Evolutionary conservation across 2,329 filamentous ascomycete genomes (phyloP).

Genomic region (Stachybotrys echinatus): DNA sequence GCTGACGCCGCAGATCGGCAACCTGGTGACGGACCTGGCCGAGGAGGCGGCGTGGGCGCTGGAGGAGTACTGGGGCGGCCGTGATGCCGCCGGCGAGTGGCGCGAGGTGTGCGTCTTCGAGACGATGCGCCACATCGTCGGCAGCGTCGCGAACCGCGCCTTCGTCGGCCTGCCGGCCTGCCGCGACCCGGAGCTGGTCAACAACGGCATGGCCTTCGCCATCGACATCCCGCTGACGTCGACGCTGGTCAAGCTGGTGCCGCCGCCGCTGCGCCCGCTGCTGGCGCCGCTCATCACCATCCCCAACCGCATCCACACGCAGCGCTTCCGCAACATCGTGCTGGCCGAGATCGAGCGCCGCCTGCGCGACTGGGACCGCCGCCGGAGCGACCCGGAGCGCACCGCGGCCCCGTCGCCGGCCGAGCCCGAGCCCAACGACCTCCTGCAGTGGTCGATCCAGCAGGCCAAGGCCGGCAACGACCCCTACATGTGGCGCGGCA

Average conservation of each 20-base stretch:
- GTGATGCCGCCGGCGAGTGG: neutral
- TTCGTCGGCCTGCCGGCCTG: slow-evolving; percentile 2
- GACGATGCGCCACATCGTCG: slow-evolving; percentile 5
- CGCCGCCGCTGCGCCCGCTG: neutral
- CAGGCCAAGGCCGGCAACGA: slow-evolving; percentile 10
- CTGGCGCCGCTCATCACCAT: neutral
- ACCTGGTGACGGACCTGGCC: neutral
- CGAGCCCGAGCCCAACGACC: slow-evolving; percentile 4
- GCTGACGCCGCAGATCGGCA: neutral
- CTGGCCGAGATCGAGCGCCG: slow-evolving; percentile 1
- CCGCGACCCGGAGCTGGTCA: slow-evolving; percentile 2
- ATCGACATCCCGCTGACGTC: neutral
- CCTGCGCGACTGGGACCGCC: slow-evolving; percentile 1
- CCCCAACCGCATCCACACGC: neutral
- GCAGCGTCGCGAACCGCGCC: slow-evolving; percentile 4
- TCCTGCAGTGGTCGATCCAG: slow-evolving; percentile 5
- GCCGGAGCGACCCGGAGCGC: neutral
- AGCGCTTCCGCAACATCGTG: neutral
- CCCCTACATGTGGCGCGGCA: slow-evolving; percentile 14
- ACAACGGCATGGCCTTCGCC: slow-evolving; percentile 2
- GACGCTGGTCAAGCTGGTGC: neutral
- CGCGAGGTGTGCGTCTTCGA: slow-evolving; percentile 2
- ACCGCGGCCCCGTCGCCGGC: neutral
- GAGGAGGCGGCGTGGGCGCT: neutral
- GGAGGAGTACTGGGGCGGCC: neutral